phyloP scores from a whole-genome alignment of 2,329 filamentous ascomycete genomes.

The Didymosphaeria variabile region DNA sequence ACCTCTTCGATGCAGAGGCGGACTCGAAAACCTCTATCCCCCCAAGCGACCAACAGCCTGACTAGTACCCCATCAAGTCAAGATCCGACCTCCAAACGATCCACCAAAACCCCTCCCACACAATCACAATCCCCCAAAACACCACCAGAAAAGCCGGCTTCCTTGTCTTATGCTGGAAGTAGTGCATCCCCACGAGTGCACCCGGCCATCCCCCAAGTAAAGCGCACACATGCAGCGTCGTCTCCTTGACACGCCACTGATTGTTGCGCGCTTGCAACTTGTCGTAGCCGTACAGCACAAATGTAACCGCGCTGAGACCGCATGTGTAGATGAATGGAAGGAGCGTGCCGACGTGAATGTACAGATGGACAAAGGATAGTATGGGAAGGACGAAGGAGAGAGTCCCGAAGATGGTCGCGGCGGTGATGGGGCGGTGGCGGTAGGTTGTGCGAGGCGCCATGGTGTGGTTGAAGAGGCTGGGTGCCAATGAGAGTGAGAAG shows the following conservation, averaged over 20 bases:
- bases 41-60: too few species aligned
- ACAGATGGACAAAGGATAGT: slow-evolving; percentile 58
- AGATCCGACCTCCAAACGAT: slow-evolving; percentile 27
- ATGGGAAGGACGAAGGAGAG: slow-evolving; percentile 62
- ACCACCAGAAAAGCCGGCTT: slow-evolving; percentile 39
- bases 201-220: slow-evolving; percentile 47
- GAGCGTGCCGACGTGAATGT: slow-evolving; percentile 24
- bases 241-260: slow-evolving; percentile 45
- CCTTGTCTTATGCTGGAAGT: slow-evolving; percentile 49
- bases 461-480: background rate
- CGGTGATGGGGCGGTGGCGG: slow-evolving; percentile 37
- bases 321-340: slow-evolving; percentile 30
- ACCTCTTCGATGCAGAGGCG: too few species aligned
- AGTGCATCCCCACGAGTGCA: slow-evolving; percentile 44
- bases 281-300: slow-evolving; percentile 47
- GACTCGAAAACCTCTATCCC: too few species aligned
- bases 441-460: slow-evolving; percentile 12
- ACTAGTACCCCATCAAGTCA: background rate
- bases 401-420: slow-evolving; percentile 34
- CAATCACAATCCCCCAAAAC: slow-evolving; percentile 44
- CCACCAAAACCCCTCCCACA: slow-evolving; percentile 41
- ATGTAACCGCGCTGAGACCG: slow-evolving; percentile 34
- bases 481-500: background rate
- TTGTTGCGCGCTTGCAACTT: slow-evolving; percentile 45
- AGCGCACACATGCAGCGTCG: slow-evolving; percentile 39